Conservation (phyloP, 225 moss, liverwort and hornwort genomes). For the Polytrichum formosum region DNA sequence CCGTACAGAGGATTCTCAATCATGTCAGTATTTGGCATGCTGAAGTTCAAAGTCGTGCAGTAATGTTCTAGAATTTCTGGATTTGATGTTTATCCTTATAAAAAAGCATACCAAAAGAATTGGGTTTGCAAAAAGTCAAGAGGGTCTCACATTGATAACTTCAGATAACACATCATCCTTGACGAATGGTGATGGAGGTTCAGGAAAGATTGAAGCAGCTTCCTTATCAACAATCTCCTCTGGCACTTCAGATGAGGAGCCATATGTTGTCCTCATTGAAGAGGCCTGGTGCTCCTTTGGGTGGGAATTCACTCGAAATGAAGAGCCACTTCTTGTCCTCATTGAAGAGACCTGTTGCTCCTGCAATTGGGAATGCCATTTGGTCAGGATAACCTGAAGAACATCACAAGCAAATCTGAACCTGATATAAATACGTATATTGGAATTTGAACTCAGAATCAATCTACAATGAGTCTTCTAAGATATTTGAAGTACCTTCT, state of each 20-base stretch:
- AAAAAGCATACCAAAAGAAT: too few species aligned
- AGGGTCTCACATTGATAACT: constrained; percentile 48
- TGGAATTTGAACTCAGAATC: too few species aligned
- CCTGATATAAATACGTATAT: too few species aligned
- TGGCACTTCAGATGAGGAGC: constrained; percentile 47
- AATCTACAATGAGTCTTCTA: too few species aligned
- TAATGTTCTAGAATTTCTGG: too few species aligned
- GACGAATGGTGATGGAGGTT: constrained; percentile 59
- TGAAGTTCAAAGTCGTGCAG: background rate
- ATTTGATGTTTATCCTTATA: too few species aligned
- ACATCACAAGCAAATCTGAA: too few species aligned
- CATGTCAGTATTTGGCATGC: background rate
- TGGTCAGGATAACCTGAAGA: too few species aligned
- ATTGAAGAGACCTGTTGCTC: constrained; percentile 57
- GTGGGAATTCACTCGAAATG: constrained; percentile 32
- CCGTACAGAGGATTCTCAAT: background rate
- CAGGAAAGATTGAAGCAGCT: constrained; percentile 15
- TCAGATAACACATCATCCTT: constrained; percentile 71
- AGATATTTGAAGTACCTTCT: constrained; percentile 39
- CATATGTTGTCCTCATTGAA: constrained; percentile 62
- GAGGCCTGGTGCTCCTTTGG: constrained; percentile 62
- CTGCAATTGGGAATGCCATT: constrained; percentile 22
- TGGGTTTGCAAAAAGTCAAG: background rate
- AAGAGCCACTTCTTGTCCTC: constrained; percentile 67
- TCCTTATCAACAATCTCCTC: constrained; percentile 26